Evolutionary conservation across 1,139 yeast species (phyloP).

Genomic region (Taphrina deformans): DNA sequence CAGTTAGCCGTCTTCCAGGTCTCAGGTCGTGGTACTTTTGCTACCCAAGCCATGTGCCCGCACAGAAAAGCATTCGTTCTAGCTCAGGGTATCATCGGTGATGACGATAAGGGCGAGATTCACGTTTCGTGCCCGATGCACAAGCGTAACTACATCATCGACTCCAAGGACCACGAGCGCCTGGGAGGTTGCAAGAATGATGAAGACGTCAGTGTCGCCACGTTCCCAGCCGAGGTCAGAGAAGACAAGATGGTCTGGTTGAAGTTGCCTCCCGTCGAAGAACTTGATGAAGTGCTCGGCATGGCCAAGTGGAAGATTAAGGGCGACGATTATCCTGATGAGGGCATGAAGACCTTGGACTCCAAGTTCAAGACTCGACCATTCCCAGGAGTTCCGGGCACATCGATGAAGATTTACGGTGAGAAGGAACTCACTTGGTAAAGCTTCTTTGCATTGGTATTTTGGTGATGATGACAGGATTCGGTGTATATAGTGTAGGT

Average conservation of each 20-base stretch:
- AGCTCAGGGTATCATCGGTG: conserved; percentile 45
- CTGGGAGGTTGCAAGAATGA: conserved; percentile 45
- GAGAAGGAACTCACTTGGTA: conserved; percentile 22
- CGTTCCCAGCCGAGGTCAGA: conserved; percentile 44
- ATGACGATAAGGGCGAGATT: conserved; percentile 43
- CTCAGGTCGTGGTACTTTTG: conserved; percentile 42
- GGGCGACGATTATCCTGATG: conserved; percentile 19
- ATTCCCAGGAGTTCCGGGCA: conserved; percentile 22
- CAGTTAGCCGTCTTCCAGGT: conserved; percentile 46
- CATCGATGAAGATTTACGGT: conserved; percentile 15
- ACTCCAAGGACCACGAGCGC: conserved; percentile 39
- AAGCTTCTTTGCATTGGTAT: neutral
- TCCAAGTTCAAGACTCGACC: conserved; percentile 20
- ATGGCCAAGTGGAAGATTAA: conserved; percentile 45
- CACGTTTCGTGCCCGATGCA: conserved; percentile 47
- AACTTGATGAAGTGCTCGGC: conserved; percentile 45
- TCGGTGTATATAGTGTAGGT: neutral
- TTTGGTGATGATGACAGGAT: neutral
- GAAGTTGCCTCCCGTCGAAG: conserved; percentile 44
- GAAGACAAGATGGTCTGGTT: conserved; percentile 43
- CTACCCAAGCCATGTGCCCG: conserved; percentile 48
- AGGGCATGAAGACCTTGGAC: conserved; percentile 29
- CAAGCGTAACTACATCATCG: conserved; percentile 45
- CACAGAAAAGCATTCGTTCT: conserved; percentile 46
- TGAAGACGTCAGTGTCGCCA: conserved; percentile 44